Base-by-base conservation (phyloP, 768 basidiomycete genomes). In the Pisolithus orientalis region DNA sequence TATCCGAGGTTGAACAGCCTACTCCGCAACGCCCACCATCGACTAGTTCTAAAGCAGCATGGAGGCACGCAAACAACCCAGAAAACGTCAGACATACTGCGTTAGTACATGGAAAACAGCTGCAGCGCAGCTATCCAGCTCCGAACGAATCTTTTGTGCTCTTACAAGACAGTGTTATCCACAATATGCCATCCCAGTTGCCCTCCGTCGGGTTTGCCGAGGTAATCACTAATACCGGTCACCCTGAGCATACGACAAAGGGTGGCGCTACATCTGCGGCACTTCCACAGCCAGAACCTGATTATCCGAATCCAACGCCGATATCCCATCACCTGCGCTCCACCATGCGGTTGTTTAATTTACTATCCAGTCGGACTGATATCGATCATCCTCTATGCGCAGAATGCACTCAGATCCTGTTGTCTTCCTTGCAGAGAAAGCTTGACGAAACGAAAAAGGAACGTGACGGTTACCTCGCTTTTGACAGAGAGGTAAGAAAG, bases 321-420 rank as follows among this genome's bases (percentile, higher is more conserved):
- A 73, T 89, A 56, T 87, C 88, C 39, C 83, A 87, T 67, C 86
- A 87, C 62, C 72, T 91, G 53, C 83, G 84, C 52, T 88, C 87
- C 34, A 84, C 86, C 44, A 77, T 79, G 54, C 82, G 82, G 17
- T 75, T 93, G 38, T 85, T 90, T 65, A 87, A 87, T 65, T 66
- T 90, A 29, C 75, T 92, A 42, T 88, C 89, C 11, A 80, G 84
- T 51, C 76, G 84, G 40, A 84, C 86, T 49, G 86, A 87, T 31
- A 80, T 94, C 42, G 91, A 94, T 65, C 94, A 97, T 65, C 96
- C 96, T 5, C 77, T 99, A 7, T 99, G 96, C 67, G 83, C 87
- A 0, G 95, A 98, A 62, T 99, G 96, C 68, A 91, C 94, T 3
- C 85, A 89, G 61, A 78, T 87, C 45, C 70, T 98, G 32, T 79